Evolutionary conservation across 2,329 filamentous ascomycete genomes (phyloP), one percentile per base, ranked within the genome.

Genomic region (Monosporascus cannonballus): DNA sequence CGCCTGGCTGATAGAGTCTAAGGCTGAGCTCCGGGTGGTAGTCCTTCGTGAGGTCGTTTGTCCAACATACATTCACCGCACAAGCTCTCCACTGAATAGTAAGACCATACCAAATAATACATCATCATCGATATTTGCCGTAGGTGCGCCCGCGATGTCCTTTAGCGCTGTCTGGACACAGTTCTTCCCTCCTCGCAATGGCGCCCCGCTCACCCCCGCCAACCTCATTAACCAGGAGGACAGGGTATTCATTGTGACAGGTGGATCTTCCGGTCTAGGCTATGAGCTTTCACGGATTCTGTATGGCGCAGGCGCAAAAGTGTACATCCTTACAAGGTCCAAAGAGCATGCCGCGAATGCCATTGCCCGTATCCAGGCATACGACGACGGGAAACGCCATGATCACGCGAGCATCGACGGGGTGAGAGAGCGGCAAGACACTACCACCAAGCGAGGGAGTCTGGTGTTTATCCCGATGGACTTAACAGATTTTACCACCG

Each of bases 321-420:
- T 81, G 20, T 80, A 80, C 59, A 62, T 81, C 34, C 75, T 76
- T 2, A 74, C 72, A 2, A 73, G 78, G 45, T 60, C 61, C 6
- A 55, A 54, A 25, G 55, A 59, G 36, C 54, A 57, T 15, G 54
- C 53, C 15, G 53, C 61, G 17, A 52, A 54, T 1, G 60, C 61
- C 17, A 59, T 61, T 4, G n/a, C 51, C 27, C 53, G 51, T 17
- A 62, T 62, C 15, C 25, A 58, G 38, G 51, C 55, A 8, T 39
- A 53, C 8, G 58, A 61, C 44, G 34, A 49, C 0, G 46, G 25
- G 9, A 27, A 27, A 7, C 8, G 25, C 3, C 25, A 27, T 27
- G 25, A 27, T 25, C 25, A 53, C 9, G 22, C 25, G 6, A 37
- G 18, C 25, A 37, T 34, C 5, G 41, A 45, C 6, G 47, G 15